These are phyloP conservation scores for Apiospora malaysiana DNA, from an alignment of 2,329 filamentous ascomycete species.

Conservation along the genomic window DNA sequence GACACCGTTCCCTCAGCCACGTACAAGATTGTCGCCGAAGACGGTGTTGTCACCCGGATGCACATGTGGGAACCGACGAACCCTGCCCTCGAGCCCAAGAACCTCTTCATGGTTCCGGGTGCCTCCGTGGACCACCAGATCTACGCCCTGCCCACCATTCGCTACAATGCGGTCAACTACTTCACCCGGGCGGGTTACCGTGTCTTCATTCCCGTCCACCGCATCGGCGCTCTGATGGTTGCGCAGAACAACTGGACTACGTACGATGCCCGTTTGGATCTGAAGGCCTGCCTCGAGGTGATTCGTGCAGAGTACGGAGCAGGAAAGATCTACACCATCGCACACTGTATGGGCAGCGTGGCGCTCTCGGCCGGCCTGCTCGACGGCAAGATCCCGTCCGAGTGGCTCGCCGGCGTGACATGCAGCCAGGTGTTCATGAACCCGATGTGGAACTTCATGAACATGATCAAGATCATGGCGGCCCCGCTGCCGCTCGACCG, in stretches of 20 bases:
- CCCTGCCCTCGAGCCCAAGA: constrained; percentile 45
- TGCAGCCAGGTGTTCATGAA: constrained; percentile 69
- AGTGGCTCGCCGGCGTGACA: constrained; percentile 63
- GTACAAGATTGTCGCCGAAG: constrained; percentile 54
- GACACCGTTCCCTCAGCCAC: constrained; percentile 51
- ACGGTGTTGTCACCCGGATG: constrained; percentile 58
- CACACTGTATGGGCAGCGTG: constrained; percentile 69
- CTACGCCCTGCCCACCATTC: constrained; percentile 66
- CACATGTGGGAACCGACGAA: constrained; percentile 63
- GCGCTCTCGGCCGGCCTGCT: constrained; percentile 64
- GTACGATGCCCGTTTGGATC: constrained; percentile 64
- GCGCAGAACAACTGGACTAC: constrained; percentile 62
- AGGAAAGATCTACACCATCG: constrained; percentile 60
- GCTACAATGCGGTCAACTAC: constrained; percentile 68
- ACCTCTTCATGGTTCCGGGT: constrained; percentile 67
- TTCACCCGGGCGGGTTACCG: constrained; percentile 65
- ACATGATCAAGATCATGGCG: constrained; percentile 60
- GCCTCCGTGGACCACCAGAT: constrained; percentile 69
- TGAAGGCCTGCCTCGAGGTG: constrained; percentile 59
- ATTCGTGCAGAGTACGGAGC: constrained; percentile 49
- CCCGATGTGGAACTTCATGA: constrained; percentile 61
- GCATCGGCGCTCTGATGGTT: constrained; percentile 59
- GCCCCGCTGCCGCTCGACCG: constrained; percentile 55
- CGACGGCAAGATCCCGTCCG: constrained; percentile 62
- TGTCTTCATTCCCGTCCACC: constrained; percentile 62